Base-by-base conservation (phyloP, 1,139 yeast genomes). In the Candida tropicalis region DNA sequence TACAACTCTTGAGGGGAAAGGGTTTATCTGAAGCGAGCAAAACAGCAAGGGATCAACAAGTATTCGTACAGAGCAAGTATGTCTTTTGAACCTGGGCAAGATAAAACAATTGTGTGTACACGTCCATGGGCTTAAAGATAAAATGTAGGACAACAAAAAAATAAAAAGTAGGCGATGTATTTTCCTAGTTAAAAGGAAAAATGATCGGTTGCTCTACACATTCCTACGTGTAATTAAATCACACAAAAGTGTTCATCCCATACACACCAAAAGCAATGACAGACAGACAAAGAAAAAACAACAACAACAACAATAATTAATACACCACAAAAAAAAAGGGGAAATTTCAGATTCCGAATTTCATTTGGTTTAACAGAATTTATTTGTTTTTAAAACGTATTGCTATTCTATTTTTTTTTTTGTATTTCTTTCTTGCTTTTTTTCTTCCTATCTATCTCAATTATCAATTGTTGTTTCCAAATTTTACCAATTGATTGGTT, bases 331-430 rank as follows among this genome's bases (percentile, higher is more conserved):
- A 31, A 24, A 20, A 31, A 31, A 31, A 31, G 35, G 35, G 35
- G 26, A 28, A 36, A 36, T 36, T 36, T 36, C 33, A 36, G 39
- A 36, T 27, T 36, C 27, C 18, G 31, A 35, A 35, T 16, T 35
- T 35, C 38, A 35, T 29, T 15, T 29, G n/a, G 33, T 17, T 26
- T 33, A 23, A 11, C n/a, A n/a, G 12, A 13, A 8, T 35, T 35
- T 23, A n/a, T n/a, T 16, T 16, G 7, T 20, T 22, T 23, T 23
- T n/a, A n/a, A n/a, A n/a, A n/a, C n/a, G n/a, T n/a, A 27, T 33
- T 33, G 15, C n/a, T 9, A 20, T 20, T 33, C 20, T 12, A 10
- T 34, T 15, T 24, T 13, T 24, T 5, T 23, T 23, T n/a, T 3
- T 34, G 13, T 13, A 6, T n/a, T 34, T 15, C 7, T 22, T 24